A percentile compares a stretch with the other conserved stretches of the same genome.
Conservation (phyloP, 2,329 filamentous ascomycete species). For the Blastomyces silverae region DNA sequence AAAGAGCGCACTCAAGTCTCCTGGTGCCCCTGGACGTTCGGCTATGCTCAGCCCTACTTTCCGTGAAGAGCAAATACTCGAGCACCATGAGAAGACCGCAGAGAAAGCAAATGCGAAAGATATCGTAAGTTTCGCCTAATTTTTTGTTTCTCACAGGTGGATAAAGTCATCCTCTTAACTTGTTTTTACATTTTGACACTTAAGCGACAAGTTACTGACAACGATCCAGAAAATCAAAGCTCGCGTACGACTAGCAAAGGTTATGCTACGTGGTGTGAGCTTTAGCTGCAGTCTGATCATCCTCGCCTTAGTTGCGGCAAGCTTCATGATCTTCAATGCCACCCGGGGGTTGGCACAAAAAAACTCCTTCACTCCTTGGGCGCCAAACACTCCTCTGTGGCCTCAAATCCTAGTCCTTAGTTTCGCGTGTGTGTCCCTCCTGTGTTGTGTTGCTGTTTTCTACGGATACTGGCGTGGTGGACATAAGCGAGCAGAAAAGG, state of each 20-base stretch:
- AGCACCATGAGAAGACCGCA: conserved; percentile 73
- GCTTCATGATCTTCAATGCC: conserved; percentile 85
- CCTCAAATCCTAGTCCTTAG: conserved; percentile 77
- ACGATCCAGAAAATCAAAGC: conserved; percentile 76
- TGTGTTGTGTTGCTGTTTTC: conserved; percentile 73
- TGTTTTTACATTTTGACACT: background rate
- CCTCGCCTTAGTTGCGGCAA: conserved; percentile 79
- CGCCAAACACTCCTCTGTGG: conserved; percentile 71
- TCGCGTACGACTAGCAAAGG: conserved; percentile 85
- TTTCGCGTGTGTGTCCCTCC: conserved; percentile 72
- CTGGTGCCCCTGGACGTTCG: conserved; percentile 68
- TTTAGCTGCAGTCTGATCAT: conserved; percentile 97
- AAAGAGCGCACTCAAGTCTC: conserved; percentile 84
- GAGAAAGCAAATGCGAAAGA: conserved; percentile 85
- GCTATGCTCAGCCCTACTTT: conserved; percentile 89
- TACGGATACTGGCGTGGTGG: conserved; percentile 82
- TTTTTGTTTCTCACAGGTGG: background rate
- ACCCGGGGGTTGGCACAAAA: conserved; percentile 67
- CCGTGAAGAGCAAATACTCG: conserved; percentile 74
- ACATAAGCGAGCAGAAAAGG: conserved; percentile 82
- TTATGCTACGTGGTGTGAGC: conserved; percentile 89
- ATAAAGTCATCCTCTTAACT: background rate
- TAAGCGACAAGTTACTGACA: conserved; percentile 31
- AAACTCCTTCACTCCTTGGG: conserved; percentile 81
- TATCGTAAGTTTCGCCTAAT: conserved; percentile 56